phyloP scores from a whole-genome alignment of 192 early-diverging fungal species.

The Backusella australiensis region DNA sequence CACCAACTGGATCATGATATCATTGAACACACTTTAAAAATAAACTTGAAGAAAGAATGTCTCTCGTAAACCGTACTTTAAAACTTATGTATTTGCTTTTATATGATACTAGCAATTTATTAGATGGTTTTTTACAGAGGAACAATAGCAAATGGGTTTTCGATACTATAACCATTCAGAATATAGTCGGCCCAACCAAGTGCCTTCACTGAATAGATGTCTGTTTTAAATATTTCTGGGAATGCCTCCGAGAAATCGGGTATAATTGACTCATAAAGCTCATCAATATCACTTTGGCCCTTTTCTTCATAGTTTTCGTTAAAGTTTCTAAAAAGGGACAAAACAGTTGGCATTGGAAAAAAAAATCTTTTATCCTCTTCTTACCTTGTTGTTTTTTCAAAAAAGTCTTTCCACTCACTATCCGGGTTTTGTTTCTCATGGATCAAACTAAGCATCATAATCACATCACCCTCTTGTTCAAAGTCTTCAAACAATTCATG shows the following conservation, averaged over 20 bases:
- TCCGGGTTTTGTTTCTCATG: constrained; percentile 16
- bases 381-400: constrained; percentile 9
- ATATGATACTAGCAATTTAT: neutral
- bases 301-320: neutral
- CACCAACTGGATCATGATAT: constrained; percentile 29
- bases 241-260: constrained; percentile 20
- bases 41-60: neutral
- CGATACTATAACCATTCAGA: constrained; percentile 17
- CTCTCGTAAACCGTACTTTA: neutral
- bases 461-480: constrained; percentile 30
- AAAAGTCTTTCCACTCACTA: constrained; percentile 28
- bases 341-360: neutral
- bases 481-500: constrained; percentile 22
- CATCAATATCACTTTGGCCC: constrained; percentile 12
- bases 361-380: neutral
- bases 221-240: constrained; percentile 22
- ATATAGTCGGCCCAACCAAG: constrained; percentile 32
- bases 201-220: constrained; percentile 11
- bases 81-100: neutral
- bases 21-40: constrained; percentile 4
- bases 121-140: constrained; percentile 16
- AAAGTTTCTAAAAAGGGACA: neutral
- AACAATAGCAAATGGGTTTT: constrained; percentile 14
- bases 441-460: constrained; percentile 31
- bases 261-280: constrained; percentile 28